Conservation (phyloP, 176 grass and related monocot species). For the Oryza meyeriana region DNA sequence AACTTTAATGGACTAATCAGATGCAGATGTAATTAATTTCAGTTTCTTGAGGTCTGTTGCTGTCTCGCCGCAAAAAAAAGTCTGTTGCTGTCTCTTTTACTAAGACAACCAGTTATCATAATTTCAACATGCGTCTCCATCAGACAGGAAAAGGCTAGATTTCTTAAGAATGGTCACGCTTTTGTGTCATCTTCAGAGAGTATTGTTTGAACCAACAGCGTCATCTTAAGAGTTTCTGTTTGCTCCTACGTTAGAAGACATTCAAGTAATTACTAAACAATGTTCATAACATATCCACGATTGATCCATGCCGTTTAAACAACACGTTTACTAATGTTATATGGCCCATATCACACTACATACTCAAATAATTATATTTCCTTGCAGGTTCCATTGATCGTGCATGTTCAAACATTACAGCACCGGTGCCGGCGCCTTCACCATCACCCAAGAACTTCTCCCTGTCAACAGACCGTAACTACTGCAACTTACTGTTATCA, state of each 20-base stretch:
- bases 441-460: conserved; percentile 47
- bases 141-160: neutral
- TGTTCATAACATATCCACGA: too few relatives aligned
- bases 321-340: neutral
- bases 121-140: conserved; percentile 10
- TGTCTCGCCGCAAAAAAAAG: neutral
- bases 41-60: neutral
- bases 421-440: conserved; percentile 24
- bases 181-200: conserved; percentile 28
- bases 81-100: conserved; percentile 6
- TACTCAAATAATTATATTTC: neutral
- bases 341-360: neutral
- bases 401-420: conserved; percentile 46
- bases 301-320: neutral
- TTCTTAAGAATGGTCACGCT: neutral
- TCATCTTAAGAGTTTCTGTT: conserved; percentile 20
- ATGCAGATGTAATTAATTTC: neutral
- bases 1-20: neutral
- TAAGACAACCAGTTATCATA: neutral
- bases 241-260: neutral
- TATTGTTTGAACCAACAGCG: neutral
- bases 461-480: conserved; percentile 53
- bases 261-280: neutral
- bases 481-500: neutral
- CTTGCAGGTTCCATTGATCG: conserved; percentile 70